A percentile compares a stretch with the other conserved stretches of the same genome.
Evolutionary conservation across 192 early-diverging fungal genomes (phyloP).

Genomic region (Backusella parvicylindrica): DNA sequence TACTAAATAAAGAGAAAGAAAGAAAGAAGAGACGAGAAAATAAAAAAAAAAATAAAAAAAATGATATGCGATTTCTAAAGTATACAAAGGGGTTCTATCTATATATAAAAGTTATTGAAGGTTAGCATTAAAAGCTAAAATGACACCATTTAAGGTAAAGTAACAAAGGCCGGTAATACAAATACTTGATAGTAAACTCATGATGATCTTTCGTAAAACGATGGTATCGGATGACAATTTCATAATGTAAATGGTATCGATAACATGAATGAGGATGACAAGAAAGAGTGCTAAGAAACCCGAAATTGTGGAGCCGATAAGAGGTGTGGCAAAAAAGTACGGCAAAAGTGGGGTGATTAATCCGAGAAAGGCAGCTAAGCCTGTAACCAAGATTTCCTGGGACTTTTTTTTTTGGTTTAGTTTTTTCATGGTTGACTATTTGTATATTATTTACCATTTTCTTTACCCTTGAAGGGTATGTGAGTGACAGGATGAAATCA

Average conservation of each 20-base stretch:
- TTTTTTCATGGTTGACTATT: background rate
- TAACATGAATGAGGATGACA: background rate
- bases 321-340: background rate
- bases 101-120: background rate
- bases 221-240: background rate
- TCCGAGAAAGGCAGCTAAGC: background rate
- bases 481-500: background rate
- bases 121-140: background rate
- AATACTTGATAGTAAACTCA: background rate
- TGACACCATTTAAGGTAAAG: background rate
- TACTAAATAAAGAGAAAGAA: background rate
- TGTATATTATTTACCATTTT: background rate
- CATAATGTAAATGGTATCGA: background rate
- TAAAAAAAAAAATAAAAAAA: background rate
- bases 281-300: background rate
- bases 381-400: background rate
- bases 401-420: background rate
- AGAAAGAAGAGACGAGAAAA: background rate
- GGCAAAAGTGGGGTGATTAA: background rate
- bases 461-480: background rate
- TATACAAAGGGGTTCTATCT: background rate
- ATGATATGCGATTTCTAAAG: background rate
- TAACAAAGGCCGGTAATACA: background rate
- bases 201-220: background rate
- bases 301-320: background rate